A percentile compares a stretch with the other conserved stretches of the same genome.
Evolutionary conservation across 495 filamentous ascomycete genomes (phyloP).

Genomic region (Ramalina intermedia): DNA sequence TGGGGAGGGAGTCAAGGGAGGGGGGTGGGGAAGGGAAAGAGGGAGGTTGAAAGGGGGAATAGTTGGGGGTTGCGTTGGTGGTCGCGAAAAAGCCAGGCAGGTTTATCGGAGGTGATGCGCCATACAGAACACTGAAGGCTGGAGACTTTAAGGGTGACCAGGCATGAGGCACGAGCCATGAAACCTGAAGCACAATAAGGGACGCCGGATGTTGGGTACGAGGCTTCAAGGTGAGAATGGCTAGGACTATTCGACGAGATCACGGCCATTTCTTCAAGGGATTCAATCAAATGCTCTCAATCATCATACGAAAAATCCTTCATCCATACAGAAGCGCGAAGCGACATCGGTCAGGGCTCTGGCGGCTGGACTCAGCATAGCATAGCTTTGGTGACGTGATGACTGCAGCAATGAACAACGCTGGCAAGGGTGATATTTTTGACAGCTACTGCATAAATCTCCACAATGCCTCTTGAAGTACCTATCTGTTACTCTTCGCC

Average conservation of each 20-base stretch:
- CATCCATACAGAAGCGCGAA: neutral
- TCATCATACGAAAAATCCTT: no score
- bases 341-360: neutral
- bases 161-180: no score
- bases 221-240: no score
- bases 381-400: neutral
- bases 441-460: neutral
- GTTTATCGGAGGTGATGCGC: no score
- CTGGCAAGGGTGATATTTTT: neutral
- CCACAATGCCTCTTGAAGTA: neutral
- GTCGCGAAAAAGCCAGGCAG: no score
- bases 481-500: slow-evolving; percentile 97
- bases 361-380: neutral
- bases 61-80: neutral
- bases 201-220: no score
- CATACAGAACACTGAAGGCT: no score
- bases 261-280: no score
- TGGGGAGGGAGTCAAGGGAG: slow-evolving; percentile 21
- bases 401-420: neutral
- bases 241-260: no score
- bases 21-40: neutral
- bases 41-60: neutral
- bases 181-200: no score
- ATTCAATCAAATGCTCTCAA: neutral
- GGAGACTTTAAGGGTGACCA: no score